Evolutionary conservation across 2,329 filamentous ascomycete species (phyloP).

Genomic region (Aspergillus oerlinghausenensis): DNA sequence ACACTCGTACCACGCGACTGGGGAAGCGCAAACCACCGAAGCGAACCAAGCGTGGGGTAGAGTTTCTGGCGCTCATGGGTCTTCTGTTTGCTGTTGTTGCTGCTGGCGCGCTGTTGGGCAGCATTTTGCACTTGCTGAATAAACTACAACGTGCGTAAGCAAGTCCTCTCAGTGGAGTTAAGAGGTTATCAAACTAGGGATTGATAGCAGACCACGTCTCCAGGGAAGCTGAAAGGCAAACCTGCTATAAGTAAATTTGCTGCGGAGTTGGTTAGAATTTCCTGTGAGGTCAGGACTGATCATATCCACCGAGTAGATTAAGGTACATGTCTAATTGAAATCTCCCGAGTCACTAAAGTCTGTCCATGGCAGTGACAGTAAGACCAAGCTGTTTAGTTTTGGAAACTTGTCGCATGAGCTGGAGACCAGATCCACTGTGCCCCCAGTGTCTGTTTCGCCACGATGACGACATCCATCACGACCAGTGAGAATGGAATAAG

Average conservation of each 20-base stretch:
- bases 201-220: not conserved
- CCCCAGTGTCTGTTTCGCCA: not conserved
- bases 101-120: slow-evolving; percentile 2
- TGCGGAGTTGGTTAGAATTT: not conserved
- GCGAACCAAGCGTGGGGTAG: slow-evolving; percentile 20
- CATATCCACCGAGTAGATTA: not conserved
- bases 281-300: no score
- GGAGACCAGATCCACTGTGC: not conserved
- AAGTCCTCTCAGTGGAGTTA: not conserved
- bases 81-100: slow-evolving; percentile 18
- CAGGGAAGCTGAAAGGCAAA: not conserved
- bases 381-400: not conserved
- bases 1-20: slow-evolving; percentile 22
- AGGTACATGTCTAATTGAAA: no score
- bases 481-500: not conserved
- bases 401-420: not conserved
- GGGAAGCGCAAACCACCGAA: slow-evolving; percentile 21
- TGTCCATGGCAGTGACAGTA: not conserved
- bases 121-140: not conserved
- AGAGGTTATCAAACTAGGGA: not conserved
- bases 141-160: not conserved
- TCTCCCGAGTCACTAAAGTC: not conserved
- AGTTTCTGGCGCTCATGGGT: slow-evolving; percentile 22
- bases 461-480: not conserved
- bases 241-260: not conserved